Conservation (phyloP, 2,329 filamentous ascomycete genomes). For the Magnaporthiopsis poae region DNA sequence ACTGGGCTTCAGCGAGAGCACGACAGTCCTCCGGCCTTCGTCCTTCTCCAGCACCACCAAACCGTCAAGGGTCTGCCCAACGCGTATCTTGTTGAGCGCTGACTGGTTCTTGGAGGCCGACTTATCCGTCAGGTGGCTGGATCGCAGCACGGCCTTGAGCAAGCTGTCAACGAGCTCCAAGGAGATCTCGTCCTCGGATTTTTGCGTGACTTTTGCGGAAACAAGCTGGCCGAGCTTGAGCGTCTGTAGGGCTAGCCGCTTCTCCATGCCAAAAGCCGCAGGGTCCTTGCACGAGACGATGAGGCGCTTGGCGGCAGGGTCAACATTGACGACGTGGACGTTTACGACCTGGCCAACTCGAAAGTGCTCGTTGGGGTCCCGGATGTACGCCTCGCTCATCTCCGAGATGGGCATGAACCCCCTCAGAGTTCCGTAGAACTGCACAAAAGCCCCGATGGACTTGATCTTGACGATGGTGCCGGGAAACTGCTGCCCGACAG, state of each 20-base stretch:
- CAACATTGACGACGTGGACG: slow-evolving; percentile 75
- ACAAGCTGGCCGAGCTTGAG: slow-evolving; percentile 67
- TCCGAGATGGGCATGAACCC: slow-evolving; percentile 88
- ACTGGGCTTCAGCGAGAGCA: slow-evolving; percentile 73
- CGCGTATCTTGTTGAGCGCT: slow-evolving; percentile 68
- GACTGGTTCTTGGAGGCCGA: slow-evolving; percentile 68
- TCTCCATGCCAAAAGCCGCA: slow-evolving; percentile 61
- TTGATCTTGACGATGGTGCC: slow-evolving; percentile 81
- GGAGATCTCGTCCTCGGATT: slow-evolving; percentile 64
- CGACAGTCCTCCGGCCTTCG: slow-evolving; percentile 63
- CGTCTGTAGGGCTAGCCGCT: slow-evolving; percentile 65
- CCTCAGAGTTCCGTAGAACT: slow-evolving; percentile 76
- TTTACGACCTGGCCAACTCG: slow-evolving; percentile 81
- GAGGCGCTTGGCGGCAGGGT: slow-evolving; percentile 60
- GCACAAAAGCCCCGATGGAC: slow-evolving; percentile 70
- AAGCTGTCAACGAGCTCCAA: slow-evolving; percentile 66
- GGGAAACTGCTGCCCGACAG: slow-evolving; percentile 65
- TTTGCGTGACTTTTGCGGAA: slow-evolving; percentile 70
- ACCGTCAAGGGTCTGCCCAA: slow-evolving; percentile 72
- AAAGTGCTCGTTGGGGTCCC: slow-evolving; percentile 83
- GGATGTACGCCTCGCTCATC: slow-evolving; percentile 96
- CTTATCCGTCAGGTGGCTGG: slow-evolving; percentile 77
- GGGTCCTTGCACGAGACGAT: slow-evolving; percentile 91
- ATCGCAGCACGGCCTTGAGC: slow-evolving; percentile 66
- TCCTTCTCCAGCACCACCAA: slow-evolving; percentile 83